Percentiles rank a stretch among this genome's conserved stretches.
Conservation (phyloP, 495 filamentous ascomycete genomes). For the Eremomyces bilateralis region DNA sequence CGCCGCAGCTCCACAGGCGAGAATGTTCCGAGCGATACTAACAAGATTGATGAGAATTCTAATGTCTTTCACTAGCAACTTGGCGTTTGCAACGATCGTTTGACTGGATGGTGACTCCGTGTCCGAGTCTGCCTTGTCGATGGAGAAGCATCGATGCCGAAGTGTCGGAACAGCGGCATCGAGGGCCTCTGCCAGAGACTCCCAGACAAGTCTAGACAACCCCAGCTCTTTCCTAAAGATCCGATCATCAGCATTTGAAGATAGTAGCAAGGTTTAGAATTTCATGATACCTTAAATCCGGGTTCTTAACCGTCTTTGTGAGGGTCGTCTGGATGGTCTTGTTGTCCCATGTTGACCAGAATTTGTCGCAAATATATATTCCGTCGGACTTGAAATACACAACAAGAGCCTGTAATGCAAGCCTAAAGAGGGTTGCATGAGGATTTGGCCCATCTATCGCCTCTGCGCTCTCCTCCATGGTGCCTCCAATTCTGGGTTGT, state of each 20-base stretch:
- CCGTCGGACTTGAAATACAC: conserved; percentile 1
- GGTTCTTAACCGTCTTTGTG: background rate
- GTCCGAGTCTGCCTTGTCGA: conserved; percentile 15
- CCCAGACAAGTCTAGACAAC: conserved; percentile 14
- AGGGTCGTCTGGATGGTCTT: background rate
- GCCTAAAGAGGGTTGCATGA: too few species aligned
- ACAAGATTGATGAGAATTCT: conserved; percentile 68
- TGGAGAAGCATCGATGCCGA: conserved; percentile 17
- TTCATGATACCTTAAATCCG: conserved; percentile 4
- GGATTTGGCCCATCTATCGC: too few species aligned
- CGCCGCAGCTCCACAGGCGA: conserved; percentile 58
- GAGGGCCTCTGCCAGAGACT: conserved; percentile 13
- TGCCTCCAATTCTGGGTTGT: too few species aligned
- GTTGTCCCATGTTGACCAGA: background rate
- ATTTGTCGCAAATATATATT: background rate
- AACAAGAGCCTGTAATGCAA: background rate
- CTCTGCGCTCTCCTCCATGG: too few species aligned
- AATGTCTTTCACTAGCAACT: conserved; percentile 54
- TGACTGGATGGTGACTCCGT: conserved; percentile 13
- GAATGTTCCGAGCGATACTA: conserved; percentile 62
- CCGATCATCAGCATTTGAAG: background rate
- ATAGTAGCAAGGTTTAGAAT: background rate
- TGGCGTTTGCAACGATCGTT: conserved; percentile 61
- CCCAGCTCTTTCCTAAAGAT: conserved; percentile 8
- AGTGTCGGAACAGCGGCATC: conserved; percentile 18